Evolutionary conservation across 768 basidiomycete genomes (phyloP), one percentile per base, ranked within the genome.

Genomic region (Kondoa malvinella): DNA sequence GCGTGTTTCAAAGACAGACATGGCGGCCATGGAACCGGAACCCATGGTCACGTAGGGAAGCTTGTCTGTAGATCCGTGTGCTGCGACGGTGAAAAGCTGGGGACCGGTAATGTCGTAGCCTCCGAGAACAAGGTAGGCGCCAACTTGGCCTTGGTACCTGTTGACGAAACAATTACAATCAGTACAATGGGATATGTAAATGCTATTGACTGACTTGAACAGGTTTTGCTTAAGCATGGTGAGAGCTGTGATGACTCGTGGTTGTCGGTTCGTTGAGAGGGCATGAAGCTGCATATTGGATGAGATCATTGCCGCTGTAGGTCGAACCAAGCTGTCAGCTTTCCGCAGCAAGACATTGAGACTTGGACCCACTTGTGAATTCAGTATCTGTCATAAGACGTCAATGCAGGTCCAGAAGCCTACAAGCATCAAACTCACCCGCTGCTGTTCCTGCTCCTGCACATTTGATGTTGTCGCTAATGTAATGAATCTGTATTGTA

Each of bases 381-480:
- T 94, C 91, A 0, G 94, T 96, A 76, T 99, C 95, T 4, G 40
- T 8, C 40, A 50, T 50, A 50, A 21, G 12, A 50, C 12, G 40
- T 50, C 40, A 50, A 21, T 50, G 8, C 21, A 8, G 40, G 21
- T 8, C 12, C 40, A 8, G 40, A 50, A 50, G 8, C n/a, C 8
- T 50, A 8, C 12, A 50, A 50, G 21, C 21, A 21, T 50, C 21
- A 21, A 50, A 50, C 40, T 50, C 12, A 50, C 40, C 40, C 8
- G 95, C 95, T n/a, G 94, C 95, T 1, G 95, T 97, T 69, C 95
- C 95, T 0, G 95, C 95, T 74, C 95, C 95, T 76, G 94, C 96
- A 81, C 95, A 99, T 63, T 92, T 83, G 69, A 99, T 97, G 71
- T 86, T 85, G 69, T 95, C 91, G 2, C 91, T 86, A 76, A 99